phyloP scores from a whole-genome alignment of 2,329 filamentous ascomycete genomes.

The Pseudogymnoascus sp. region DNA sequence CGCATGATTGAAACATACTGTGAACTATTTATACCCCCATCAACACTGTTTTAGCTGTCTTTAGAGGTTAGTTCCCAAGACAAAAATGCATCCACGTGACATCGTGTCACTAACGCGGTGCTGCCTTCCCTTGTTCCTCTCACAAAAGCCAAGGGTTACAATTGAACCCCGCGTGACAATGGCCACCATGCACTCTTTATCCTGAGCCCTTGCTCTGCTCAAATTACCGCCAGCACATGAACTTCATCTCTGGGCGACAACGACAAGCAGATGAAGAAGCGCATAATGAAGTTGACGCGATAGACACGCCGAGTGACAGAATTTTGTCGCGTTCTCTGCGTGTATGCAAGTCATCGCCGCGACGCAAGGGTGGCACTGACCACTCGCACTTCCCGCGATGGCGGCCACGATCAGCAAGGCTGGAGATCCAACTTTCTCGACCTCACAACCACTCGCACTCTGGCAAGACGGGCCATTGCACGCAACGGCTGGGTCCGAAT shows the following conservation, averaged over 20 bases:
- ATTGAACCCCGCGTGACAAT: slow-evolving; percentile 6
- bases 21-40: neutral
- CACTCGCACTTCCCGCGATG: slow-evolving; percentile 1
- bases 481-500: neutral
- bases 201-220: neutral
- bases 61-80: neutral
- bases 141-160: neutral
- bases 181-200: neutral
- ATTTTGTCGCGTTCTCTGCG: slow-evolving; percentile 2
- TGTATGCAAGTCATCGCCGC: slow-evolving; percentile 11
- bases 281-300: neutral
- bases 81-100: neutral
- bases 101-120: slow-evolving; percentile 9
- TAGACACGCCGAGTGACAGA: neutral
- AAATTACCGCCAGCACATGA: neutral
- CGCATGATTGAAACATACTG: neutral
- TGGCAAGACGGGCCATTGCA: slow-evolving; percentile 7
- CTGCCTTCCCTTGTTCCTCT: neutral
- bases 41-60: neutral
- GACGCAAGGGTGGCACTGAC: slow-evolving; percentile 11
- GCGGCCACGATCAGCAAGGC: neutral
- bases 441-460: neutral
- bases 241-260: neutral
- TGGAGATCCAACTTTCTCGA: neutral
- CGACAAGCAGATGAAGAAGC: neutral